Percentiles rank a stretch among this genome's conserved stretches.
These are phyloP conservation scores for Haberlea rhodopensis DNA, from an alignment of 257 asterid genomes.

Conservation along the genomic window DNA sequence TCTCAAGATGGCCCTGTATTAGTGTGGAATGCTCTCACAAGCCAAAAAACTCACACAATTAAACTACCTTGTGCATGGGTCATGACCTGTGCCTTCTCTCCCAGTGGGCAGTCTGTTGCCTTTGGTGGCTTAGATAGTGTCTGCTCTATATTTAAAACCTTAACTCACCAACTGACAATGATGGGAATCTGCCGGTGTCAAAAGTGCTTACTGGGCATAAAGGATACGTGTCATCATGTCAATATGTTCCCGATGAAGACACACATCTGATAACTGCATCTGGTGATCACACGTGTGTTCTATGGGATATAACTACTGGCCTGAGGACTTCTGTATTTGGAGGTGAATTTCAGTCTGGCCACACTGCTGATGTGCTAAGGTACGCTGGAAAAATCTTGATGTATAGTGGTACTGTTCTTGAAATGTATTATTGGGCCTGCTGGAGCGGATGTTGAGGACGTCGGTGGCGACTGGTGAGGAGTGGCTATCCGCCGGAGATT, in stretches of 20 bases:
- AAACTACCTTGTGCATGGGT: slow-evolving; percentile 98
- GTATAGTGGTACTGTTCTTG: not conserved
- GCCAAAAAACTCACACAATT: slow-evolving; percentile 94
- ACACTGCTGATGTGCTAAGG: slow-evolving; percentile 86
- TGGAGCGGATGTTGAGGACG: not conserved
- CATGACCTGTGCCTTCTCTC: slow-evolving; percentile 97
- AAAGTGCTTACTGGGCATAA: slow-evolving; percentile 90
- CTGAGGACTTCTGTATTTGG: slow-evolving; percentile 91
- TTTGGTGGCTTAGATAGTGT: slow-evolving; percentile 98
- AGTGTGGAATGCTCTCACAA: slow-evolving; percentile 98
- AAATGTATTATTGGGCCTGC: not conserved
- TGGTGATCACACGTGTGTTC: slow-evolving; percentile 92
- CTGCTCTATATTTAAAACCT: slow-evolving; percentile 89
- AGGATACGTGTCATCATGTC: slow-evolving; percentile 94
- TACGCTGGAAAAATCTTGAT: slow-evolving; percentile 26
- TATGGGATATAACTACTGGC: slow-evolving; percentile 98
- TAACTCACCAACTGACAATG: slow-evolving; percentile 77
- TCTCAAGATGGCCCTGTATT: slow-evolving; percentile 97
- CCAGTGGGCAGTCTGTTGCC: slow-evolving; percentile 88
- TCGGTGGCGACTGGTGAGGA: slow-evolving; percentile 3
- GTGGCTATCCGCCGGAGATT: not conserved
- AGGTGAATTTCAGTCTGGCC: slow-evolving; percentile 98
- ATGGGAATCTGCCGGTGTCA: slow-evolving; percentile 78
- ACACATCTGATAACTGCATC: slow-evolving; percentile 87
- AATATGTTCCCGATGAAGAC: slow-evolving; percentile 92